Base-by-base conservation (phyloP, 1,284 basidiomycete species). In the Cerrena zonata region DNA sequence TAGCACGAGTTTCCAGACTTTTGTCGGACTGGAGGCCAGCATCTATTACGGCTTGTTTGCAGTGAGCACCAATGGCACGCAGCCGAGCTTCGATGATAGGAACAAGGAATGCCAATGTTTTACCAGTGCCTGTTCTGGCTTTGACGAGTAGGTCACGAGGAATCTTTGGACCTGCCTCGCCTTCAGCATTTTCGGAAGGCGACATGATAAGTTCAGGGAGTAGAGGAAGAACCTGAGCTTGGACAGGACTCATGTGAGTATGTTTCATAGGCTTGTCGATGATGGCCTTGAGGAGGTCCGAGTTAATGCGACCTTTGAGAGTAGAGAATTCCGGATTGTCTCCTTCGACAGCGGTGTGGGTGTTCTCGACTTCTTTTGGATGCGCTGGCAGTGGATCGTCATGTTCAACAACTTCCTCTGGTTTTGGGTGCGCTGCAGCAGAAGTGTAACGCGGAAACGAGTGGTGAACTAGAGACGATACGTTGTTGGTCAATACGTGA, bases 71-170 rank as follows among this genome's bases (percentile, higher is more conserved):
- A 15, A 88, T 66, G 3, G 73, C 66, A 43, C 75, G 75, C 5
- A 86, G 38, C 11, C 91, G 84, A 1, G 84, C 76, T 61, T 95
- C 89, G 54, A 97, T 78, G 11, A 90, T 89, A 3, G 93, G 93
- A 4, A 96, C 77, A 48, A 97, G 80, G 74, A 95, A 97, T 0
- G 84, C 91, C 30, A 94, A 72, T 0, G 93, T 96, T 71, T 96
- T 97, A 46, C 93, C 93, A 0, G 93, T 94, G 40, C 94, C 92
- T 0, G 94, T 95, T 67, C 87, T 89, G n/a, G 93, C 91, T 61
- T 88, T 84, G 19, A 91, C 89, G 34, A 94, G 74, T 10, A 89
- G 67, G 61, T 89, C 84, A 5, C 81, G 77, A n/a, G 68, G 61
- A 47, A 53, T 49, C 11, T 64, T 66, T n/a, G 37, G 3, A 15